Percentiles rank a stretch among this genome's conserved stretches.
These are phyloP conservation scores for Escallonia herrerae DNA, from an alignment of 129 eudicot genomes.

Conservation along the genomic window DNA sequence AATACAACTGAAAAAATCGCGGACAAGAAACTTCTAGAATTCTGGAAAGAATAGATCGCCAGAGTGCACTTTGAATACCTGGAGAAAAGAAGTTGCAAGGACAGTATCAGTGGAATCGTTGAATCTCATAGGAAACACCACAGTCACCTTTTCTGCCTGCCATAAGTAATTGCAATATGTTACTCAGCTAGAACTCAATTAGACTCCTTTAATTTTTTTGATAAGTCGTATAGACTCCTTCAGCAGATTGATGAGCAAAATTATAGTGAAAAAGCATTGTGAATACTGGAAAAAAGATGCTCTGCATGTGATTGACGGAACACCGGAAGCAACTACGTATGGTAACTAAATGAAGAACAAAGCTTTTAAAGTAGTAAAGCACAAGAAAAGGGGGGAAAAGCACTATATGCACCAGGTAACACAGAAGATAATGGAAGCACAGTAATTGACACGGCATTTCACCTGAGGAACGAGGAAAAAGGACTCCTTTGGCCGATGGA, in stretches of 20 bases:
- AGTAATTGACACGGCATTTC: constrained; percentile 3
- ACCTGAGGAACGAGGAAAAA: constrained; percentile 91
- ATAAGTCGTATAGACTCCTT: background rate
- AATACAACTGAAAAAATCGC: too few species aligned
- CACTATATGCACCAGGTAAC: background rate
- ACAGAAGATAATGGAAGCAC: constrained; percentile 1
- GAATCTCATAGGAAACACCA: constrained; percentile 87
- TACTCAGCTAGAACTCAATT: background rate
- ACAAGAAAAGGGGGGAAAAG: background rate
- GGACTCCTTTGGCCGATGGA: constrained; percentile 88
- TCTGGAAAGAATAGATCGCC: too few species aligned
- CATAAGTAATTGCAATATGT: constrained; percentile 20
- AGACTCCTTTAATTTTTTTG: background rate
- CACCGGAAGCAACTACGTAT: background rate
- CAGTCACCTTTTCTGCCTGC: constrained; percentile 84
- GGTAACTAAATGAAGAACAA: background rate
- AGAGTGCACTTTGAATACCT: constrained; percentile 38
- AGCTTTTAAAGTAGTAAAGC: too few species aligned
- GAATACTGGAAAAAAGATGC: background rate
- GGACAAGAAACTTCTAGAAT: too few species aligned
- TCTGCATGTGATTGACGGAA: background rate
- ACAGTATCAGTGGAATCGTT: constrained; percentile 76
- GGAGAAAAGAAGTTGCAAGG: constrained; percentile 93
- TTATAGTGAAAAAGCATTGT: background rate
- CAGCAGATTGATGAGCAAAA: background rate